Conservation (phyloP, 2,329 filamentous ascomycete species). For the Paecilomyces variotii region DNA sequence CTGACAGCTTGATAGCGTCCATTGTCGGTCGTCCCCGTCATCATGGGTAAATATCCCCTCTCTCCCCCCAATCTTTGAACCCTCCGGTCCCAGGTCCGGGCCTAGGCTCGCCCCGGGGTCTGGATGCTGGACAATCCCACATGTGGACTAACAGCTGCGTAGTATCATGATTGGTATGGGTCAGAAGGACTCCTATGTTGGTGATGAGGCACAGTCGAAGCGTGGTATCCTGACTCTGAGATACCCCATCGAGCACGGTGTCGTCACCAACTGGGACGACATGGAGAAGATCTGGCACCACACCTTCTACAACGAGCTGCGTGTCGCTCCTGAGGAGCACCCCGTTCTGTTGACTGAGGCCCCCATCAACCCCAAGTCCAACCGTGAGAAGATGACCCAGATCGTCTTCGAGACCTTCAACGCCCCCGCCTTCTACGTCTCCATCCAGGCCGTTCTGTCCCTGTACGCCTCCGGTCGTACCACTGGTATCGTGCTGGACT, state of each 20-base stretch:
- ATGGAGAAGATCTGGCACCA: conserved; percentile 99
- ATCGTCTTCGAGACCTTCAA: conserved; percentile 99
- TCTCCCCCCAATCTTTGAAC: conserved; percentile 18
- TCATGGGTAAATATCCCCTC: conserved; percentile 73
- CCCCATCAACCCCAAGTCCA: conserved; percentile 99
- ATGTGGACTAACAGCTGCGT: conserved; percentile 27
- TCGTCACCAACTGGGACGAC: conserved; percentile 99
- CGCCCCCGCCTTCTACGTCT: conserved; percentile 99
- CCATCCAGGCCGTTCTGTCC: conserved; percentile 97
- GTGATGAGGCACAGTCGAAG: conserved; percentile 99
- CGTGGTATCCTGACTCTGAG: conserved; percentile 99
- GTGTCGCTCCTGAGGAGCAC: conserved; percentile 99
- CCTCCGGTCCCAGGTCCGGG: conserved; percentile 1
- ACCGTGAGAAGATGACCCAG: conserved; percentile 99
- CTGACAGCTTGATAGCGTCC: conserved; percentile 57
- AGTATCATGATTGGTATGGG: conserved; percentile 99
- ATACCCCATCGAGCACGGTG: conserved; percentile 99
- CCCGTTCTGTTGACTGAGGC: conserved; percentile 98
- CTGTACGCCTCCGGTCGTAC: conserved; percentile 99
- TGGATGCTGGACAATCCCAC: not conserved
- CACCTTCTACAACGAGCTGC: conserved; percentile 99
- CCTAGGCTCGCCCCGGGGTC: conserved; percentile 1
- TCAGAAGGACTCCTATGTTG: conserved; percentile 99
- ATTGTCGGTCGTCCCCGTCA: conserved; percentile 99
- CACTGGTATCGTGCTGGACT: conserved; percentile 99